Evolutionary conservation across 768 basidiomycete genomes (phyloP), one percentile per base, ranked within the genome.

Genomic region (Tubosaeta brunneosetosa): DNA sequence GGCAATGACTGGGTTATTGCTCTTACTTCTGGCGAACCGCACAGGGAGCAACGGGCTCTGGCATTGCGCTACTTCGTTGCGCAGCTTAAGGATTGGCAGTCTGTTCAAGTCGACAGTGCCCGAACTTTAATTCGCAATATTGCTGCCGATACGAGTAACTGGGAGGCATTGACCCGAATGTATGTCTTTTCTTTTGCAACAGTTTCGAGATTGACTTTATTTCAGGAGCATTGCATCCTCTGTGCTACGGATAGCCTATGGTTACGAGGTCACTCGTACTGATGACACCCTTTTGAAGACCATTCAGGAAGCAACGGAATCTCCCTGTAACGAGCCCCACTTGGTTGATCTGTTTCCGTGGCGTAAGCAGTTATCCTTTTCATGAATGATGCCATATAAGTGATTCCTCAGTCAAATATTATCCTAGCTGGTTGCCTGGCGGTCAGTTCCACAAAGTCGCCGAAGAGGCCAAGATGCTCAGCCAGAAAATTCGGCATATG

Each of bases 351-450:
- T 47, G 12, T 38, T 58, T 27, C 47, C 57, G 2, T 31, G 40
- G 27, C 19, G 53, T 52, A 25, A 52, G 56, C 36, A 5, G 19
- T 22, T 16, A 19, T 19, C 10, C 1, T 19, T 3, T 12, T 37
- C n/a, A 16, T 26, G 19, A n/a, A 19, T 22, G 0, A 27, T 5
- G 16, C 22, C 12, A 26, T 29, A 17, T 16, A 58, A 43, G 6
- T 3, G n/a, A 31, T 7, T 22, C 31, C n/a, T 1, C 7, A 57
- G 56, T 55, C n/a, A 58, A 44, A 44, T 49, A 50, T 33, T 56
- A 53, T 16, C 57, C 55, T 17, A 33, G 57, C n/a, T 58, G 51
- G 57, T 34, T 58, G 26, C 57, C 57, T 19, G 54, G 54, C 14
- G 55, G 55, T 17, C 13, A 40, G 8, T 56, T 59, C 25, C 36